Conservation (phyloP, 1,284 basidiomycete species). For the Ceratobasidium sp. region DNA sequence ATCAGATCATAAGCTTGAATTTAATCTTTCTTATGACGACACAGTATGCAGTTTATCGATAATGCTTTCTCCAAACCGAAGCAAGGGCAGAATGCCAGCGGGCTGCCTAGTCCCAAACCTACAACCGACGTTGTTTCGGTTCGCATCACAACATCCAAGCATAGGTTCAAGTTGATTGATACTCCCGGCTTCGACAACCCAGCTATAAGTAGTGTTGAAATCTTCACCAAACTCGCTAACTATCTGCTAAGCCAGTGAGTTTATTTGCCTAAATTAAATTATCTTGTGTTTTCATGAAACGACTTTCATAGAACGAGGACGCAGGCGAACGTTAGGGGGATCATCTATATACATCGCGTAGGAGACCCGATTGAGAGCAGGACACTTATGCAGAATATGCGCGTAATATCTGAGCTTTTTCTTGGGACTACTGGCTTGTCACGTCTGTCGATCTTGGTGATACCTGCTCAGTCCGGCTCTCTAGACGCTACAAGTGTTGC, state of each 20-base stretch:
- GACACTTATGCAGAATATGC: slow-evolving; percentile 21
- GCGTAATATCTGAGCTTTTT: slow-evolving; percentile 17
- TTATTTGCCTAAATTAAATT: too few relatives aligned
- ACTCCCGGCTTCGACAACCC: slow-evolving; percentile 40
- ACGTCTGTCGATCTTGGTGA: slow-evolving; percentile 15
- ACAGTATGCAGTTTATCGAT: slow-evolving; percentile 9
- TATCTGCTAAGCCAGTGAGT: slow-evolving; percentile 28
- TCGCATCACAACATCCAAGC: slow-evolving; percentile 16
- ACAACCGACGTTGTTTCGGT: slow-evolving; percentile 11
- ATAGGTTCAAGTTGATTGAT: slow-evolving; percentile 30
- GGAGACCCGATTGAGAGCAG: slow-evolving; percentile 24
- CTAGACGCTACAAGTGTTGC: neutral
- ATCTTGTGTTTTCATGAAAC: neutral
- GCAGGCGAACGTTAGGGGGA: neutral
- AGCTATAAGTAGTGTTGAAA: slow-evolving; percentile 5
- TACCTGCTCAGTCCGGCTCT: neutral
- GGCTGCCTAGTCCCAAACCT: neutral
- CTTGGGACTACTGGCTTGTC: slow-evolving; percentile 14
- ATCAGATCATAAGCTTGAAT: neutral
- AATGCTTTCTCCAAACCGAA: neutral
- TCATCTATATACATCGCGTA: slow-evolving; percentile 24
- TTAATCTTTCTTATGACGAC: slow-evolving; percentile 1
- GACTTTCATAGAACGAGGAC: neutral
- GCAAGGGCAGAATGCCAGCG: neutral
- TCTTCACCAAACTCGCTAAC: slow-evolving; percentile 19